Base-by-base conservation (phyloP, 768 basidiomycete species). In the Leucocoprinus birnbaumii region DNA sequence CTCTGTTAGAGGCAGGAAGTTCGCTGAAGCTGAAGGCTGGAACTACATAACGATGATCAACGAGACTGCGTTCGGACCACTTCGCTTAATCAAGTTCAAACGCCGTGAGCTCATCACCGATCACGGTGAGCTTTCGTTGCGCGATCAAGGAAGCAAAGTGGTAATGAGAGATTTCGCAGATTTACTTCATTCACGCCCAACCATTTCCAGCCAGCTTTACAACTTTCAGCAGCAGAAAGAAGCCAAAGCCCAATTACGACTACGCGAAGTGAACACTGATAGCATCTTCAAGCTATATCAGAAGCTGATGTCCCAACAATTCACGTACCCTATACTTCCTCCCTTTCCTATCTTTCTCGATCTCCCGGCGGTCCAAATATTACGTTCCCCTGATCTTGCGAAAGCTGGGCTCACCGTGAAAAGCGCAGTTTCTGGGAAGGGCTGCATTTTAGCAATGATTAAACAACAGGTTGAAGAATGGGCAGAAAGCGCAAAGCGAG, bases 331-430 rank as follows among this genome's bases (percentile, higher is more conserved):
- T 6, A 58, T 71, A 7, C 61, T 85, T 7, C 85, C 83, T 0
- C 66, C 75, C 11, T 65, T 83, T 18, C 43, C 68, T 1, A 71
- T 77, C 31, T 86, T 86, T 65, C 75, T 73, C 18, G 60, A 65
- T 51, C 67, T 86, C 1, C 79, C 83, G 0, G 71, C 80, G 19
- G 69, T 85, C 11, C 31, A 53, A 2, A 59, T 70, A 44, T 61
- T 78, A 10, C 74, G 74, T 49, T 58, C 64, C 6, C 59, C 71
- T 9, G 61, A 62, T 40, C 43, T 58, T 25, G 51, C 37, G 2
- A 31, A 47, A 21, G 35, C 38, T 10, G 48, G 46, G 27, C 55
- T 48, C 34, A 16, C 61, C 14, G 37, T 37, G 5, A 57, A 59
- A 3, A 55, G 54, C 7, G 59, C 60, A 19, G 21, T 43, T 35